Evolutionary conservation across 1,139 yeast genomes (phyloP).

Genomic region (Geotrichum cucujoidarum): DNA sequence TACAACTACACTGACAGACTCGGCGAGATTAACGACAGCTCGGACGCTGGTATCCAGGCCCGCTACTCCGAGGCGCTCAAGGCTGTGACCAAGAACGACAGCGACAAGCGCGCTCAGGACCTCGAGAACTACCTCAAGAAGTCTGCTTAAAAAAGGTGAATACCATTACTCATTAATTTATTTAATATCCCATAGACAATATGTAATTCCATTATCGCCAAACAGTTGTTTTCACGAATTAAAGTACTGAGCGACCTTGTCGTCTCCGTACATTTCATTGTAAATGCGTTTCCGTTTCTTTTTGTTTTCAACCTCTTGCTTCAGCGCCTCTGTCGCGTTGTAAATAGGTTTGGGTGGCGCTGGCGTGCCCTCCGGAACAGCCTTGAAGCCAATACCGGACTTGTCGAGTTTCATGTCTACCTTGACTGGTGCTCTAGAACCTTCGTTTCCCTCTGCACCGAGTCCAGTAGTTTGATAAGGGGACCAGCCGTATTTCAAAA

Average conservation of each 20-base stretch:
- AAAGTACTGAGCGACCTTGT: conserved; percentile 8
- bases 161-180: not conserved
- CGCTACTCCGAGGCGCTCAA: conserved; percentile 61
- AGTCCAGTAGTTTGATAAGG: conserved; percentile 25
- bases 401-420: conserved; percentile 22
- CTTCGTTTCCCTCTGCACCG: conserved; percentile 28
- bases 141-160: conserved; percentile 16
- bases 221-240: no score
- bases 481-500: conserved; percentile 28
- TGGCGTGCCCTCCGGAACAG: not conserved
- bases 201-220: no score
- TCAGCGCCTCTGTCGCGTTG: conserved; percentile 18
- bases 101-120: conserved; percentile 21
- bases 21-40: conserved; percentile 51
- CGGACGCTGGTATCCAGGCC: conserved; percentile 55
- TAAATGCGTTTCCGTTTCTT: conserved; percentile 19
- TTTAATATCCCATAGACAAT: no score
- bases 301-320: conserved; percentile 16
- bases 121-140: conserved; percentile 14
- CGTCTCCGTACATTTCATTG: conserved; percentile 20
- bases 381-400: conserved; percentile 24
- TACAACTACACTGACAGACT: conserved; percentile 65
- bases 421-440: conserved; percentile 25
- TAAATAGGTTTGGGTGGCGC: conserved; percentile 6
- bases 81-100: conserved; percentile 18